Conservation (phyloP, 139 green algal genomes). For the Chlamydomonas sphaeroides region DNA sequence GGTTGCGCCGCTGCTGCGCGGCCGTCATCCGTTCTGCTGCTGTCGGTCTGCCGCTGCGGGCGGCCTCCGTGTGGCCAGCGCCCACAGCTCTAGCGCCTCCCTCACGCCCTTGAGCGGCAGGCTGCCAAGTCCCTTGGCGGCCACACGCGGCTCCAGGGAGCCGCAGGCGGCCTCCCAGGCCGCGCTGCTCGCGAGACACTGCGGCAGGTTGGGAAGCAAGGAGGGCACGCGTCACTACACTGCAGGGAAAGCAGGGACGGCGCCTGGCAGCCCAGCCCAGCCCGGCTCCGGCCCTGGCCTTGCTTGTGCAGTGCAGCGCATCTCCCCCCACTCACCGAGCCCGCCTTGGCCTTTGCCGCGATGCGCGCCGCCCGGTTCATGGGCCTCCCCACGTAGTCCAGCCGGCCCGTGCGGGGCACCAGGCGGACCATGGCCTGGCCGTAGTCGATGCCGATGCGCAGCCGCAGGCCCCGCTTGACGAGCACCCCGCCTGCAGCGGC, state of each 20-base stretch:
- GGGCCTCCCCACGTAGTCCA: constrained; percentile 29
- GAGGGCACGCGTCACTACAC: neutral
- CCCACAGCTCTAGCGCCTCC: constrained; percentile 31
- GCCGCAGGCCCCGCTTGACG: constrained; percentile 12
- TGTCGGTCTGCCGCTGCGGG: too few species aligned
- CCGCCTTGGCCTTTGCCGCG: constrained; percentile 37
- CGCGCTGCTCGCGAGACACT: constrained; percentile 18
- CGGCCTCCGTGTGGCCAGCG: too few species aligned
- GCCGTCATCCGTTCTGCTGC: too few species aligned
- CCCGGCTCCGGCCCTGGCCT: too few species aligned
- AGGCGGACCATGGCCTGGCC: constrained; percentile 16
- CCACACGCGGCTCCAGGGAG: neutral
- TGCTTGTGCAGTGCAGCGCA: too few species aligned
- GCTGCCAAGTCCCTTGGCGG: too few species aligned
- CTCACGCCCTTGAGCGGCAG: constrained; percentile 26
- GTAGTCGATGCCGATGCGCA: constrained; percentile 34
- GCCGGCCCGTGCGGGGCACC: constrained; percentile 21
- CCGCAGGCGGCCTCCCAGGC: neutral
- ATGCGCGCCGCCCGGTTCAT: constrained; percentile 36
- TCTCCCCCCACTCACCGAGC: constrained; percentile 1
- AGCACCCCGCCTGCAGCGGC: neutral
- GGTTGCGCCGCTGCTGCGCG: too few species aligned
- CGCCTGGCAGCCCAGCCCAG: too few species aligned
- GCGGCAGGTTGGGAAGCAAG: neutral
- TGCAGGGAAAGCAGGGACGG: too few species aligned